Evolutionary conservation across 306 rosid species (phyloP), one percentile per base, ranked within the genome.

Genomic region (Vicia villosa): DNA sequence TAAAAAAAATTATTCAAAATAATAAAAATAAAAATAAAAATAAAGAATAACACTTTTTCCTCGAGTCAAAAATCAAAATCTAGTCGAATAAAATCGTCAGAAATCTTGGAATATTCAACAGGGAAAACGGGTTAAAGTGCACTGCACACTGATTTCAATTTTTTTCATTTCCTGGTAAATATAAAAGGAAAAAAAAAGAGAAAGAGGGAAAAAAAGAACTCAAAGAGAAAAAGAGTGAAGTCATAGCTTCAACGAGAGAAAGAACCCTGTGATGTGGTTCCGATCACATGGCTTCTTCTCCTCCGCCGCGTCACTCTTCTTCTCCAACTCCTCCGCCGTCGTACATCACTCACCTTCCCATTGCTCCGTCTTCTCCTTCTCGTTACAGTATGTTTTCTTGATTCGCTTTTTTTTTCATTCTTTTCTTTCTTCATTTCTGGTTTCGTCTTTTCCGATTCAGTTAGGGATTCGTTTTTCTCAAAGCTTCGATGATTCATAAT

Each of bases 371-470:
- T 21, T 24, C 75, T 26, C 77, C 69, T 3, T 28, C 72, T 40
- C 38, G 51, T 46, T 68, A 83, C 70, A 95, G 97, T 88, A 34
- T 24, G 37, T 49, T 8, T 67, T 77, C 71, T n/a, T 76, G 38
- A 38, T 47, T 67, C 72, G 57, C 62, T 50, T 54, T 14, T 17
- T 12, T 32, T 7, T 28, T 28, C 32, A 28, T 28, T 28, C 0
- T 28, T 28, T 28, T 24, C 26, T 4, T 8, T 22, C 2, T 55
- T 65, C 30, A 14, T 5, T n/a, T 43, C 10, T n/a, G 3, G 17
- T 0, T 75, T 76, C 74, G 6, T 36, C 32, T 75, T 3, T n/a
- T 1, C 6, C 26, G 26, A 51, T 77, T 46, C 34, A 47, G 49
- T 64, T 63, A 74, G 77, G 80, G 74, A 26, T 42, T 47, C 2